Percentiles rank a stretch among this genome's conserved stretches.
Evolutionary conservation across 2,329 filamentous ascomycete species (phyloP).

Genomic region (Spiromastix sp.): DNA sequence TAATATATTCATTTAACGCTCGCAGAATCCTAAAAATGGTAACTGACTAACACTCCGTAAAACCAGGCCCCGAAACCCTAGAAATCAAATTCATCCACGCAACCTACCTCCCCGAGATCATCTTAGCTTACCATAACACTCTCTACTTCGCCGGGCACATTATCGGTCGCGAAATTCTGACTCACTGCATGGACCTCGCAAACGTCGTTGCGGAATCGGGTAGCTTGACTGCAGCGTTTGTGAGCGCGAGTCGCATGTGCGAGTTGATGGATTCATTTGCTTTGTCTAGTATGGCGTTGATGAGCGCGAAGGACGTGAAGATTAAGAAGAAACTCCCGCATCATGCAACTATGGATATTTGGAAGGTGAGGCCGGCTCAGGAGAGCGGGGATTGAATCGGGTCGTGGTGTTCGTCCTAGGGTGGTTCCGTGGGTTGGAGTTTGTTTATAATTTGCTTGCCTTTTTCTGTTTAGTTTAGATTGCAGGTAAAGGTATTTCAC

Average conservation of each 20-base stretch:
- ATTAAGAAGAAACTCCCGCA: constrained; percentile 29
- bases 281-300: constrained; percentile 61
- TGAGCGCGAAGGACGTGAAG: constrained; percentile 18
- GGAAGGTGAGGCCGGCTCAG: constrained; percentile 15
- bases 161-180: constrained; percentile 63
- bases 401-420: too few species aligned
- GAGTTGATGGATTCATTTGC: constrained; percentile 71
- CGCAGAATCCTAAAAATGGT: too few species aligned
- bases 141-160: constrained; percentile 69
- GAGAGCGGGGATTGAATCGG: constrained; percentile 3
- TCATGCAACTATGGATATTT: constrained; percentile 18
- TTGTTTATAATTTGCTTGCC: neutral
- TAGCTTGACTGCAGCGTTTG: constrained; percentile 55
- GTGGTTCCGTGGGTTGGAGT: neutral
- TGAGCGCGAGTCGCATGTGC: constrained; percentile 56
- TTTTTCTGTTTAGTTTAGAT: neutral
- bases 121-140: constrained; percentile 73
- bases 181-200: constrained; percentile 80
- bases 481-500: neutral
- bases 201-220: constrained; percentile 63
- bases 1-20: too few species aligned
- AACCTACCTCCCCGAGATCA: constrained; percentile 73
- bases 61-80: constrained; percentile 43
- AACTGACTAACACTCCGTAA: constrained; percentile 8
- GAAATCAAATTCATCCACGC: constrained; percentile 58